These are phyloP conservation scores for Mortierella sp. DNA, from an alignment of 371 early-diverging fungal genomes.

Conservation along the genomic window DNA sequence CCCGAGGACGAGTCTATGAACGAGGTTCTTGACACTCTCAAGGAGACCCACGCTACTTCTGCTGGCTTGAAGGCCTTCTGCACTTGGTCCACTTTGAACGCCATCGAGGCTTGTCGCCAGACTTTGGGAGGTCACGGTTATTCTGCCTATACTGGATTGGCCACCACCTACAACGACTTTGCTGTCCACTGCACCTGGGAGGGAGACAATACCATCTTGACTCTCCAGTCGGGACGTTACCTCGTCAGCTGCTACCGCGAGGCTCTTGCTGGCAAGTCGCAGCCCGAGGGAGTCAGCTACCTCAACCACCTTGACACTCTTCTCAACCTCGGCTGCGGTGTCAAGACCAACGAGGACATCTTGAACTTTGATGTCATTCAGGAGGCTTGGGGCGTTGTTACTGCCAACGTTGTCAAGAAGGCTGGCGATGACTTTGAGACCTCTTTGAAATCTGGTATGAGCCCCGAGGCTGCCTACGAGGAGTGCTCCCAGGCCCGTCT, in stretches of 20 bases:
- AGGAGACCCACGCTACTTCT: conserved; percentile 93
- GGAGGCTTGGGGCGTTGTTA: conserved; percentile 89
- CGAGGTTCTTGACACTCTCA: conserved; percentile 80
- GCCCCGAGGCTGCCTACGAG: conserved; percentile 87
- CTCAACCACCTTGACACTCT: conserved; percentile 72
- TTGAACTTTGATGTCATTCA: conserved; percentile 73
- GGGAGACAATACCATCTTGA: conserved; percentile 92
- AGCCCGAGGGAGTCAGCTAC: conserved; percentile 87
- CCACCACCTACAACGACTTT: conserved; percentile 90
- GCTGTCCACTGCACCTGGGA: conserved; percentile 97
- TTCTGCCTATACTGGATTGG: conserved; percentile 91
- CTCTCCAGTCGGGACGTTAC: conserved; percentile 92
- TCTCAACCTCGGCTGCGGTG: conserved; percentile 68
- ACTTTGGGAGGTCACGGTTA: conserved; percentile 95
- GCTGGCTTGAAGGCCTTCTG: conserved; percentile 96
- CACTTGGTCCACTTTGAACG: conserved; percentile 90
- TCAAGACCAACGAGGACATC: conserved; percentile 69
- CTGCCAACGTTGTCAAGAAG: conserved; percentile 86
- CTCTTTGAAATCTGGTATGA: conserved; percentile 75
- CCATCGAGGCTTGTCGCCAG: conserved; percentile 92
- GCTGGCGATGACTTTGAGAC: conserved; percentile 85
- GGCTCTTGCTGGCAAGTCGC: conserved; percentile 79
- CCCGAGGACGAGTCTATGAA: conserved; percentile 77
- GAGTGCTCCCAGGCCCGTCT: conserved; percentile 87
- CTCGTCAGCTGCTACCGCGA: conserved; percentile 87